Conservation (phyloP, 73 alveolate genomes). For the Paramecium tetraurelia region DNA sequence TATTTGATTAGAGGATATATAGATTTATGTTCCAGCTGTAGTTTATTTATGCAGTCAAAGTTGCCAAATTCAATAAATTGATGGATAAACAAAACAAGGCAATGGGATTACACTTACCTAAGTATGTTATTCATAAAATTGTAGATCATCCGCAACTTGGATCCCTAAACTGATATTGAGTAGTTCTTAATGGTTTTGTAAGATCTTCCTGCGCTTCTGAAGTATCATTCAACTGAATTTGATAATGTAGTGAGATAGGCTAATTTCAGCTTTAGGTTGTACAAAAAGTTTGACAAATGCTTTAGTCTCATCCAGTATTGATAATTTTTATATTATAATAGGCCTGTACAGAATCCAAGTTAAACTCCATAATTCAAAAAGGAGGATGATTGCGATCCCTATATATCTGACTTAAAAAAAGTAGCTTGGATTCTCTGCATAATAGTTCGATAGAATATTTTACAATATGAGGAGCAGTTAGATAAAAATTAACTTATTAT, state of each 20-base stretch:
- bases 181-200: neutral
- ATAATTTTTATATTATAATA: neutral
- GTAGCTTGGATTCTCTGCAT: conserved; percentile 20
- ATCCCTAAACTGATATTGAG: neutral
- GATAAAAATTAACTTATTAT: neutral
- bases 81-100: conserved; percentile 5
- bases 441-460: neutral
- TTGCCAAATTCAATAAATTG: neutral
- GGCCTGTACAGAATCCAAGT: neutral
- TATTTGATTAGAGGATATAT: neutral
- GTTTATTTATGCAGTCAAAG: neutral
- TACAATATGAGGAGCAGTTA: neutral
- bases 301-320: neutral
- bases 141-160: neutral
- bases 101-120: neutral
- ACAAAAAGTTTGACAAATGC: conserved; percentile 8
- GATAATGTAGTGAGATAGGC: conserved; percentile 5
- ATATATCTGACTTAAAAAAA: neutral
- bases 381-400: neutral
- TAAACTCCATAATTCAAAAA: neutral
- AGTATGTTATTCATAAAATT: neutral
- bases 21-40: conserved; percentile 3
- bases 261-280: neutral
- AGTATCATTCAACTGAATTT: neutral
- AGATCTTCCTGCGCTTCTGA: neutral